Evolutionary conservation across 2,329 filamentous ascomycete species (phyloP).

Genomic region (Exophiala alcalophila): DNA sequence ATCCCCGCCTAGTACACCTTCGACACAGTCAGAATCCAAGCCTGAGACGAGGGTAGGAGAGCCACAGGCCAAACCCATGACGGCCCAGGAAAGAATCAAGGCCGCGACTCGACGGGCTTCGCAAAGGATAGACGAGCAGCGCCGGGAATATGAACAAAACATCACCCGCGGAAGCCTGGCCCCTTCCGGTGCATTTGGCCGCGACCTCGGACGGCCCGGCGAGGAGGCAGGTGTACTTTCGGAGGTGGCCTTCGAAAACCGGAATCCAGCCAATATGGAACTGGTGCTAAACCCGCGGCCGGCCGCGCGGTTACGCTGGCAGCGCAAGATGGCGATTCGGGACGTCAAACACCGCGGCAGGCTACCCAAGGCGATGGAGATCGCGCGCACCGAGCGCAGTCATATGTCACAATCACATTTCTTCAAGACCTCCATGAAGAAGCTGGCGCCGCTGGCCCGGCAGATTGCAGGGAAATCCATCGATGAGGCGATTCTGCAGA

Average conservation of each 20-base stretch:
- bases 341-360: slow-evolving; percentile 67
- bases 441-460: slow-evolving; percentile 77
- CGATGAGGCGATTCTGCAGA: slow-evolving; percentile 89
- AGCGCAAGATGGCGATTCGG: slow-evolving; percentile 79
- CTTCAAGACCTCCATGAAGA: slow-evolving; percentile 86
- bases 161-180: slow-evolving; percentile 17
- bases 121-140: slow-evolving; percentile 12
- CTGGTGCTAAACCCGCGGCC: slow-evolving; percentile 73
- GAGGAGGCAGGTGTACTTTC: slow-evolving; percentile 6
- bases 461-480: slow-evolving; percentile 93
- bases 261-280: slow-evolving; percentile 56
- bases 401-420: slow-evolving; percentile 62
- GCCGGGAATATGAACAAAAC: slow-evolving; percentile 11
- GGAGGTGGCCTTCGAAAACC: slow-evolving; percentile 33
- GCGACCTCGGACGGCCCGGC: slow-evolving; percentile 25
- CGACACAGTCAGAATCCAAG: slow-evolving; percentile 1
- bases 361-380: slow-evolving; percentile 61
- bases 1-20: background rate
- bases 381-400: slow-evolving; percentile 64
- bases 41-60: background rate
- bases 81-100: slow-evolving; percentile 12
- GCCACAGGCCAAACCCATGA: slow-evolving; percentile 7
- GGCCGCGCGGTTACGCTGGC: slow-evolving; percentile 66
- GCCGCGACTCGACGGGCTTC: slow-evolving; percentile 12
- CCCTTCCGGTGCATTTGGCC: slow-evolving; percentile 15